phyloP scores from a whole-genome alignment of 176 grass and related monocot species.

The Juncus inflexus region DNA sequence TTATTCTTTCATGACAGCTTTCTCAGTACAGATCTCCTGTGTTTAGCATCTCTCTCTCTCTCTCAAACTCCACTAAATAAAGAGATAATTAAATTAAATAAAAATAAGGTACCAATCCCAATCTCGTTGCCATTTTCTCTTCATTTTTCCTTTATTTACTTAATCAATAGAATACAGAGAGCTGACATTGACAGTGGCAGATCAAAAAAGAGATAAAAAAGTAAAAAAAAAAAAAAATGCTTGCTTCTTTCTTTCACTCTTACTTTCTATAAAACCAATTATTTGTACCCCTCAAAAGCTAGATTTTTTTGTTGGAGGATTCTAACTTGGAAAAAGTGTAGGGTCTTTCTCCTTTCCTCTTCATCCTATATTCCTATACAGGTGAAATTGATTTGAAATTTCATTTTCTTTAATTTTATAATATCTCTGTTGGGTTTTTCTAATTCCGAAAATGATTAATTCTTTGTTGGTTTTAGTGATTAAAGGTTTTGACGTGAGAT shows the following conservation, averaged over 20 bases:
- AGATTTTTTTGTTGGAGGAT: constrained; percentile 11
- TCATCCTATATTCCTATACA: too few relatives aligned
- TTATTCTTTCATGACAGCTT: constrained; percentile 29
- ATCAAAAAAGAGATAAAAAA: constrained; percentile 3
- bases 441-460: constrained; percentile 4
- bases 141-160: constrained; percentile 18
- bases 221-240: constrained; percentile 3
- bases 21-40: constrained; percentile 21
- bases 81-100: not conserved
- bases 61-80: not conserved
- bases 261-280: constrained; percentile 21
- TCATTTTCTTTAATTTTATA: constrained; percentile 1
- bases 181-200: constrained; percentile 15
- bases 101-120: constrained; percentile 20
- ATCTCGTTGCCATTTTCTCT: constrained; percentile 6
- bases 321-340: not conserved
- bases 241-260: constrained; percentile 12
- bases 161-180: constrained; percentile 1
- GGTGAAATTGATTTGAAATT: constrained; percentile 8
- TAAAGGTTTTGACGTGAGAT: constrained; percentile 16
- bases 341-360: too few relatives aligned
- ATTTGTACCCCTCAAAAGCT: constrained; percentile 26
- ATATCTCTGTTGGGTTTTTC: not conserved
- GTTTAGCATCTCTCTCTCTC: not conserved
- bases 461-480: constrained; percentile 16